Evolutionary conservation across 805 yeast species (phyloP), one percentile per base, ranked within the genome.

Genomic region (Candida nemodendra): DNA sequence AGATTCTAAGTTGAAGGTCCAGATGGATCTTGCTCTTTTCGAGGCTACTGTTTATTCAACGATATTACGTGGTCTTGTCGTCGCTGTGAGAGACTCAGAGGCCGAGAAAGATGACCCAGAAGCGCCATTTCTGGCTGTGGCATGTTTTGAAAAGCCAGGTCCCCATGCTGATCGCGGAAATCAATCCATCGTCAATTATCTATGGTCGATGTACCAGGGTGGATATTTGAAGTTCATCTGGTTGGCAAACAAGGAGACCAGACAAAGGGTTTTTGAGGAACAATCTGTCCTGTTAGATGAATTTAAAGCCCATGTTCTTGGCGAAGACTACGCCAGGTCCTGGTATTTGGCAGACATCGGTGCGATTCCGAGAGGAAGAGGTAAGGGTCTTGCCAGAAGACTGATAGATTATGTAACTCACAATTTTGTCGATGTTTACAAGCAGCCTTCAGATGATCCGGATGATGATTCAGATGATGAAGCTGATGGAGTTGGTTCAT

Each of bases 281-380:
- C 78, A 72, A 44, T 64, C 68, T 45, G 70, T 72, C 24, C 62
- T 69, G 34, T 65, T 78, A 47, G 66, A 62, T 23, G 58, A 68
- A 23, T 69, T 68, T 36, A 66, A 76, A 44, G 55, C 61, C 31
- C 65, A 66, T 14, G 72, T 72, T 12, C 56, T 78, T 35, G 67
- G 69, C 17, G 65, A 66, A 4, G 61, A 63, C 13, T 59, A 56
- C 32, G 59, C 57, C 30, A 54, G 63, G 29, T 58, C 76, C 36
- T 78, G 83, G 82, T 78, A 78, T 53, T 63, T 78, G 44, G 67
- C 73, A 31, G 82, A 78, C 53, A 65, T 78, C 36, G 82, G 82
- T 28, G 76, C 79, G 17, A 62, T 74, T 30, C 79, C 81, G 6
- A 56, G 68, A 27, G 78, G 78, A 61, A 64, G 79, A 52, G 83